Percentiles rank a stretch among this genome's conserved stretches.
These are phyloP conservation scores for Candida loeiensis DNA, from an alignment of 805 yeast genomes.

Conservation along the genomic window DNA sequence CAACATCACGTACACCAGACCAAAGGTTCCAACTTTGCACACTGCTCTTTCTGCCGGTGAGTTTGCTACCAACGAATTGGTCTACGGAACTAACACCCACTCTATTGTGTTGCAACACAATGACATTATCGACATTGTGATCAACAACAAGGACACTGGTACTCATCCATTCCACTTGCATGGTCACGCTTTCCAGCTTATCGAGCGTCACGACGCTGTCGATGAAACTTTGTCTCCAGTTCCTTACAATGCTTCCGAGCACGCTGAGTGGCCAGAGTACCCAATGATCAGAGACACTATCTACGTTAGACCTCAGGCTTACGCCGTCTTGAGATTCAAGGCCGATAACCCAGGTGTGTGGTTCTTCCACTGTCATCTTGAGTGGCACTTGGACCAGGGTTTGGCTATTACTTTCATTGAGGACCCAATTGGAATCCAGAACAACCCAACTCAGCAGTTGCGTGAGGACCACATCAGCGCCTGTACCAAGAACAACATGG, in stretches of 20 bases:
- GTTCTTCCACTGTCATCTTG: constrained; percentile 98
- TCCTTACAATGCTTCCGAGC: constrained; percentile 50
- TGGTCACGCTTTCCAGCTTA: constrained; percentile 85
- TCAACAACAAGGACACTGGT: constrained; percentile 88
- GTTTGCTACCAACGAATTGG: constrained; percentile 44
- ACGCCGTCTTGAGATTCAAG: constrained; percentile 79
- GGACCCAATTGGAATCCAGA: constrained; percentile 72
- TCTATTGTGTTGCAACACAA: constrained; percentile 64
- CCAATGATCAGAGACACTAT: constrained; percentile 86
- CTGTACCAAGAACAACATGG: constrained; percentile 57
- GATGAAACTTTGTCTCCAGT: constrained; percentile 53
- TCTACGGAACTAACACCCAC: constrained; percentile 81
- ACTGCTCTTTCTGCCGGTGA: constrained; percentile 76
- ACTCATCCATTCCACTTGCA: constrained; percentile 97
- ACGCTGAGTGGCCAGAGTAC: constrained; percentile 52
- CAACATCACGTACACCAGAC: constrained; percentile 70
- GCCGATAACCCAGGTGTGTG: constrained; percentile 98
- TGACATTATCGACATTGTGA: constrained; percentile 71
- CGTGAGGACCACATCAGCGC: constrained; percentile 57
- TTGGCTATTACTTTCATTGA: constrained; percentile 77
- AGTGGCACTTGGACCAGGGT: constrained; percentile 98
- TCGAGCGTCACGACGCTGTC: constrained; percentile 65
- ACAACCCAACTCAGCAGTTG: constrained; percentile 46
- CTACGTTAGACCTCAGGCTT: constrained; percentile 78
- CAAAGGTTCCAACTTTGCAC: constrained; percentile 82